Conservation (phyloP, 2,329 filamentous ascomycete genomes). For the Xylaria hypoxylon region DNA sequence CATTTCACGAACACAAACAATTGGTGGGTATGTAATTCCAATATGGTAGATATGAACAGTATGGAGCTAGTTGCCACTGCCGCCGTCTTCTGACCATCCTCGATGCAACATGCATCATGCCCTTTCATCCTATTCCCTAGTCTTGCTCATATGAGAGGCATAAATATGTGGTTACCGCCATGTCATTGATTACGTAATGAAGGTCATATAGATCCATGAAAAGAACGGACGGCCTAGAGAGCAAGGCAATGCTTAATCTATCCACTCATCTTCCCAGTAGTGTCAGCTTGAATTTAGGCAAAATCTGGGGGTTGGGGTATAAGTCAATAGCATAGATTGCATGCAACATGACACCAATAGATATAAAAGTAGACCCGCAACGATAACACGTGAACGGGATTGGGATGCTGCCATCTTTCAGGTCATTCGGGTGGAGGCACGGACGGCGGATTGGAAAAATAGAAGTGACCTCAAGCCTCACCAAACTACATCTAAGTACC, state of each 20-base stretch:
- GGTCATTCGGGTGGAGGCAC: neutral
- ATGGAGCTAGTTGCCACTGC: no score
- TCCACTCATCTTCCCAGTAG: neutral
- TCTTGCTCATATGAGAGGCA: neutral
- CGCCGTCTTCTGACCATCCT: neutral
- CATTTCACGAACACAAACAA: neutral
- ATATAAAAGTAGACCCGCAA: neutral
- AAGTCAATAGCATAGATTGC: neutral
- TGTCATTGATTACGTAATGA: neutral
- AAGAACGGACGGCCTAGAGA: neutral
- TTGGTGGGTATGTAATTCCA: neutral
- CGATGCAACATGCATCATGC: neutral
- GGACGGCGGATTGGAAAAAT: neutral
- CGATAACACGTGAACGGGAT: neutral
- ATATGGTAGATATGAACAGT: no score
- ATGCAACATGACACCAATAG: neutral
- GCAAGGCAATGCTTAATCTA: constrained; percentile 6
- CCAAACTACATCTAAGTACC: neutral
- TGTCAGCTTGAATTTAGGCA: constrained; percentile 12
- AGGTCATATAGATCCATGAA: neutral
- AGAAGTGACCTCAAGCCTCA: neutral
- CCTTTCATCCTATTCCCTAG: neutral
- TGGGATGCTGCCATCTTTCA: neutral
- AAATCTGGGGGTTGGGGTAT: constrained; percentile 20
- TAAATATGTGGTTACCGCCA: neutral